Evolutionary conservation across 169 alveolate genomes (phyloP).

Genomic region (Eimeria falciformis): DNA sequence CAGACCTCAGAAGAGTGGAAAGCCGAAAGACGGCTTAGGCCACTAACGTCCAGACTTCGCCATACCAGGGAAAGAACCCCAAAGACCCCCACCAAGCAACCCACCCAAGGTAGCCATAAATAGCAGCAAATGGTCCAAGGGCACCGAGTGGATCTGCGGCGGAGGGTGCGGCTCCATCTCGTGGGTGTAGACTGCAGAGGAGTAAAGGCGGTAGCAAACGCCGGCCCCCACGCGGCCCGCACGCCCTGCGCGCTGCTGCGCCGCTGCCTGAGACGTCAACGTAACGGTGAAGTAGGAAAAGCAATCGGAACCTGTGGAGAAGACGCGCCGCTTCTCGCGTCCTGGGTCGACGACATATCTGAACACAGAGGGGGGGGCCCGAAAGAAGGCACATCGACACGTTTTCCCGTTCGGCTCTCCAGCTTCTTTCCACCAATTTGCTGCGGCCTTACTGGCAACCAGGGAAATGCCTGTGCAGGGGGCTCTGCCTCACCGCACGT

Average conservation of each 20-base stretch:
- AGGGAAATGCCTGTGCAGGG: not conserved
- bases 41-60: not conserved
- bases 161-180: constrained; percentile 86
- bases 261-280: constrained; percentile 94
- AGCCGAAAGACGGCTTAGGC: too few species aligned
- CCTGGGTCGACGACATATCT: constrained; percentile 96
- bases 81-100: not conserved
- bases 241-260: constrained; percentile 98
- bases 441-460: too few species aligned
- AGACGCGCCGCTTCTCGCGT: constrained; percentile 90
- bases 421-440: too few species aligned
- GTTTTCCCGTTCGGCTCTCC: too few species aligned
- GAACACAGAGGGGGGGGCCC: not conserved
- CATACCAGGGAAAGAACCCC: not conserved
- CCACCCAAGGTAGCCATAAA: constrained; percentile 92
- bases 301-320: constrained; percentile 87
- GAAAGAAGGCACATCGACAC: too few species aligned
- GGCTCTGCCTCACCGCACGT: constrained; percentile 86
- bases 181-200: constrained; percentile 82
- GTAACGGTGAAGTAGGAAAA: constrained; percentile 92
- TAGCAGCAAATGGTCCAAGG: constrained; percentile 91
- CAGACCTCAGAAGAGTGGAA: too few species aligned
- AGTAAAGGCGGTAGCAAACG: constrained; percentile 97
- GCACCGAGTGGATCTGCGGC: constrained; percentile 90
- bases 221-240: constrained; percentile 99